Percentiles rank a stretch among this genome's conserved stretches.
Conservation (phyloP, 129 eudicot genomes). For the Sambucus nigra region DNA sequence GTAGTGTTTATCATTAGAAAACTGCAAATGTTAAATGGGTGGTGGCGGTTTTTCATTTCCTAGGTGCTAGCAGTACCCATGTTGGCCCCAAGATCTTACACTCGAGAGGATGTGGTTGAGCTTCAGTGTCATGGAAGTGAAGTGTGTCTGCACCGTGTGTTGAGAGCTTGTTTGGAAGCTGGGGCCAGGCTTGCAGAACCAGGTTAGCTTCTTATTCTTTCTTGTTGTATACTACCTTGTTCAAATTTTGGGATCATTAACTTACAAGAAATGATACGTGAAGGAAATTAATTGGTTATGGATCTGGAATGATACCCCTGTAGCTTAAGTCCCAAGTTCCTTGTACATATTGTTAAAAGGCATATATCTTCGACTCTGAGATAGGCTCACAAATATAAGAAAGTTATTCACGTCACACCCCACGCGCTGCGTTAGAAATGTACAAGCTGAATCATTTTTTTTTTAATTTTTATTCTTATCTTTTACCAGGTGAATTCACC, state of each 20-base stretch:
- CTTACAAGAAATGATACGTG: not conserved
- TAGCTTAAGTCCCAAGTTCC: too few species aligned
- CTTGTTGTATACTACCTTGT: not conserved
- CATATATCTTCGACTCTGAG: too few species aligned
- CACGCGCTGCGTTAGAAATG: too few species aligned
- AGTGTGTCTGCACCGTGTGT: slow-evolving; percentile 78
- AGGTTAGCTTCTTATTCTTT: slow-evolving; percentile 35
- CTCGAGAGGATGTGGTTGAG: slow-evolving; percentile 94
- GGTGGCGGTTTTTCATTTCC: not conserved
- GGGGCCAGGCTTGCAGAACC: slow-evolving; percentile 98
- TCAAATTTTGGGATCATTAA: not conserved
- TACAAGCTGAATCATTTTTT: not conserved
- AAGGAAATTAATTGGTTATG: not conserved
- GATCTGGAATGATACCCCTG: not conserved
- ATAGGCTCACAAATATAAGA: too few species aligned
- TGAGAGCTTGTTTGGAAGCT: slow-evolving; percentile 83
- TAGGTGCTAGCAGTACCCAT: slow-evolving; percentile 85
- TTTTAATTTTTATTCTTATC: not conserved
- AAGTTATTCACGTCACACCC: too few species aligned
- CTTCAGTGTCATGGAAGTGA: slow-evolving; percentile 96
- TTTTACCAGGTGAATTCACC: slow-evolving; percentile 80
- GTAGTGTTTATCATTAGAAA: too few species aligned
- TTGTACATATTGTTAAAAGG: too few species aligned
- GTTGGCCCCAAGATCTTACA: slow-evolving; percentile 94
- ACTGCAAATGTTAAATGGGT: not conserved